Percentiles rank a stretch among this genome's conserved stretches.
Conservation (phyloP, 1,139 yeast genomes). For the Pichia sp. region DNA sequence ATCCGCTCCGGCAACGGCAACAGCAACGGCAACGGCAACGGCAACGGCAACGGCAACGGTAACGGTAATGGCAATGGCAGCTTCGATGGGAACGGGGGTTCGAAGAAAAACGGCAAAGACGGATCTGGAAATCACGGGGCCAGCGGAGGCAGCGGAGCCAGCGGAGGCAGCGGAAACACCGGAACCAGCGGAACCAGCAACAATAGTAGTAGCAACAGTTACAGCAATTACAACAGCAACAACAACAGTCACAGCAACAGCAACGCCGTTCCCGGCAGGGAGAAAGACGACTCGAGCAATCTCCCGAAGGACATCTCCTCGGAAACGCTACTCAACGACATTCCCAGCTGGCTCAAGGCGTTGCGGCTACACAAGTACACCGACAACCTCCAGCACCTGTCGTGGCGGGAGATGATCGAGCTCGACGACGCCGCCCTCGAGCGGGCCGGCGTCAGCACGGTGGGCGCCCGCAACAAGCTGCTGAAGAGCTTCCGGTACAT, state of each 20-base stretch:
- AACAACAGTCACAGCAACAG: not conserved
- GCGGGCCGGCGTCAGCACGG: conserved; percentile 77
- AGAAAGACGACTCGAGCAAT: not conserved
- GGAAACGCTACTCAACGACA: conserved; percentile 58
- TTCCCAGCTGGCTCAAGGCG: conserved; percentile 89
- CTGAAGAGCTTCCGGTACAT: conserved; percentile 87
- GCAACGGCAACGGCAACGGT: not conserved
- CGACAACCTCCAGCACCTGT: conserved; percentile 63
- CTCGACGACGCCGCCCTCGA: conserved; percentile 65
- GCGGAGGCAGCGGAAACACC: too few species aligned
- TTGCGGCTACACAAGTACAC: conserved; percentile 91
- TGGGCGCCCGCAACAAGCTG: conserved; percentile 91
- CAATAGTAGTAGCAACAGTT: not conserved
- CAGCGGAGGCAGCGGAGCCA: not conserved
- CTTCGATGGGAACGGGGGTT: too few species aligned
- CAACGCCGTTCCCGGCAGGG: not conserved
- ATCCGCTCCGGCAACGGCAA: not conserved
- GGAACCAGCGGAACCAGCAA: not conserved
- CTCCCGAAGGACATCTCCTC: conserved; percentile 64
- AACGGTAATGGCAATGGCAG: not conserved
- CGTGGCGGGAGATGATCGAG: conserved; percentile 74
- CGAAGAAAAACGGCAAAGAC: not conserved
- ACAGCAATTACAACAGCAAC: not conserved
- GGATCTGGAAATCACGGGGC: not conserved
- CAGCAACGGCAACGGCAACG: not conserved